Evolutionary conservation across 495 filamentous ascomycete genomes (phyloP).

Genomic region (Podospora appendiculata): DNA sequence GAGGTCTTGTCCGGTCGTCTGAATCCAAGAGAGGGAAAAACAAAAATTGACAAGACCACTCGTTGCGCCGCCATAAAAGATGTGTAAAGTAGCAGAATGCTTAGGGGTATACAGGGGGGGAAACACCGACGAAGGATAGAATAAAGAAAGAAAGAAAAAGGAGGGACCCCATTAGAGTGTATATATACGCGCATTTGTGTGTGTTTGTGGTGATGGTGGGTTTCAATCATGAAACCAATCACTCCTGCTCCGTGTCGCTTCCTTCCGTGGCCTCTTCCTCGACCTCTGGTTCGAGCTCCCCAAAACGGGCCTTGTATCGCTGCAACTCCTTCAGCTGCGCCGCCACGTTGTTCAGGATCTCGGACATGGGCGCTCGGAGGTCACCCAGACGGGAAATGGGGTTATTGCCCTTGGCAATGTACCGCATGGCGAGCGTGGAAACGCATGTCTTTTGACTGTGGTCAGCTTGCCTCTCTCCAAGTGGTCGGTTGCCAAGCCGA

Average conservation of each 20-base stretch:
- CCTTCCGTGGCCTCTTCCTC: constrained; percentile 8
- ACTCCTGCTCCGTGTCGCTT: constrained; percentile 25
- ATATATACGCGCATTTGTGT: no score
- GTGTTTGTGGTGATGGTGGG: no score
- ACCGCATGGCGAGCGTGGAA: constrained; percentile 56
- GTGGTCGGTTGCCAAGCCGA: neutral
- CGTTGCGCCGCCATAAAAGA: no score
- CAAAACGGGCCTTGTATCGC: constrained; percentile 40
- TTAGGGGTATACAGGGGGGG: no score
- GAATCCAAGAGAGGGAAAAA: no score
- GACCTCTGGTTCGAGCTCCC: constrained; percentile 18
- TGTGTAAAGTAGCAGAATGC: no score
- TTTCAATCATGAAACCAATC: neutral
- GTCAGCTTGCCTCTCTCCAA: no score
- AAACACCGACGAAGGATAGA: no score
- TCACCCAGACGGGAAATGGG: constrained; percentile 32
- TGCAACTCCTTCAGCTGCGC: constrained; percentile 38
- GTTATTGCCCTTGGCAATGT: constrained; percentile 45
- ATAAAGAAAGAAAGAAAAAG: no score
- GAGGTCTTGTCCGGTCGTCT: no score
- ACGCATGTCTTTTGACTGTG: constrained; percentile 45
- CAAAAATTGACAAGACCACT: no score
- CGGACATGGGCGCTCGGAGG: constrained; percentile 42
- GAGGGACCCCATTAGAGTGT: no score
- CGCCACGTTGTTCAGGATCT: constrained; percentile 33